Percentiles rank a stretch among this genome's conserved stretches.
phyloP scores from a whole-genome alignment of 2,329 filamentous ascomycete species.

The Cladosporium sp. region DNA sequence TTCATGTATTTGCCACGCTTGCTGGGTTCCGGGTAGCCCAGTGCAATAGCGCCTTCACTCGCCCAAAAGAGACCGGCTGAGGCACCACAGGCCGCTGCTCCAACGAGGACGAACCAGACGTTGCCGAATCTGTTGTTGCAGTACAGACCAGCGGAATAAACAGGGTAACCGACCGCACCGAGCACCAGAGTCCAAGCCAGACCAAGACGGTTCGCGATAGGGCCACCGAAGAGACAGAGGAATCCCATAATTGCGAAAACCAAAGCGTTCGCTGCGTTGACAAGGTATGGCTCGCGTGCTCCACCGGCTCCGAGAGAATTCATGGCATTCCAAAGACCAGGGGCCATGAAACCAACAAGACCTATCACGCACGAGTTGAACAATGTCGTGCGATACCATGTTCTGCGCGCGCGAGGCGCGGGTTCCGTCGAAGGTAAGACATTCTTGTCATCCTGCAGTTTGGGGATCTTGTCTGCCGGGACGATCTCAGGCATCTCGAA shows the following conservation, averaged over 20 bases:
- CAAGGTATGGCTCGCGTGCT: conserved; percentile 47
- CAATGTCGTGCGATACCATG: conserved; percentile 49
- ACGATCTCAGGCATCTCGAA: conserved; percentile 8
- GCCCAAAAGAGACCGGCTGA: conserved; percentile 50
- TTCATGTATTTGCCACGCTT: conserved; percentile 47
- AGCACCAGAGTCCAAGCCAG: conserved; percentile 42
- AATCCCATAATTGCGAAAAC: conserved; percentile 46
- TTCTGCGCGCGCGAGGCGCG: conserved; percentile 12
- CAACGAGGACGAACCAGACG: conserved; percentile 48
- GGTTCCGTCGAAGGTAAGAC: conserved; percentile 8
- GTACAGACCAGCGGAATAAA: conserved; percentile 47
- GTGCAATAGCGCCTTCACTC: conserved; percentile 46
- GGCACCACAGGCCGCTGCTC: conserved; percentile 45
- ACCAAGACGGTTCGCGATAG: conserved; percentile 47
- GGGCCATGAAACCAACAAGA: conserved; percentile 48
- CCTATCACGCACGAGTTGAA: conserved; percentile 53
- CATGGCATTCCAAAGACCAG: conserved; percentile 54
- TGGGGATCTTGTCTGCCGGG: background rate
- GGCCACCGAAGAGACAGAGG: conserved; percentile 45
- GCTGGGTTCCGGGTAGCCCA: conserved; percentile 45
- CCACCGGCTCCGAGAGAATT: conserved; percentile 51
- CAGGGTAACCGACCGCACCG: conserved; percentile 45
- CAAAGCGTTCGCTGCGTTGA: conserved; percentile 50
- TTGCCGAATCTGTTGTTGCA: conserved; percentile 49
- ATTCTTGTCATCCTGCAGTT: conserved; percentile 1